Evolutionary conservation across 1,139 yeast species (phyloP).

Genomic region (Hanseniaspora sp.): DNA sequence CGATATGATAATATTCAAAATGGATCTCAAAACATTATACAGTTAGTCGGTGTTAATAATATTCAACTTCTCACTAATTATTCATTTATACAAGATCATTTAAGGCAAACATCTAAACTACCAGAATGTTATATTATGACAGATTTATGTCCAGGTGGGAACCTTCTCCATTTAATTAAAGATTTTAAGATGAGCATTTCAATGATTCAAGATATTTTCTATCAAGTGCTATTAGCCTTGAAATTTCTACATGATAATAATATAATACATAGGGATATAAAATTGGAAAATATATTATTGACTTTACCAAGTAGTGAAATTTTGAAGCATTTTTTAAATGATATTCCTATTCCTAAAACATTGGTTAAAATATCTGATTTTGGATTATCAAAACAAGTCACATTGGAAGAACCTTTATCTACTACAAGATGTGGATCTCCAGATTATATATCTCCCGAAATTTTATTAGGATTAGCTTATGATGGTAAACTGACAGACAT

Average conservation of each 20-base stretch:
- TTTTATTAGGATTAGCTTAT: slow-evolving; percentile 77
- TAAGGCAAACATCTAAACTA: slow-evolving; percentile 16
- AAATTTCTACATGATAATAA: slow-evolving; percentile 56
- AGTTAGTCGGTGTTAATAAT: slow-evolving; percentile 27
- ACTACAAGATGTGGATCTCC: slow-evolving; percentile 90
- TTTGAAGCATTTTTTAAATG: slow-evolving; percentile 27
- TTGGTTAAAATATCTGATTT: slow-evolving; percentile 69
- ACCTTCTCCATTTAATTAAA: slow-evolving; percentile 54
- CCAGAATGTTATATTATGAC: slow-evolving; percentile 45
- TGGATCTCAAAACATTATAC: slow-evolving; percentile 34
- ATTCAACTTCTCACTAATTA: slow-evolving; percentile 20
- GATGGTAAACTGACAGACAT: slow-evolving; percentile 84
- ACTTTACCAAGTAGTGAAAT: slow-evolving; percentile 30
- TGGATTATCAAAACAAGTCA: slow-evolving; percentile 67
- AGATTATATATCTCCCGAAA: slow-evolving; percentile 89
- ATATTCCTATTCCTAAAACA: slow-evolving; percentile 24
- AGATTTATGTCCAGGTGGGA: slow-evolving; percentile 77
- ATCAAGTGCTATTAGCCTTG: slow-evolving; percentile 60
- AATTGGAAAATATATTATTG: slow-evolving; percentile 67
- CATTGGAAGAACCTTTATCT: slow-evolving; percentile 40
- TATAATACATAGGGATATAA: slow-evolving; percentile 78
- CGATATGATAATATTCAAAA: slow-evolving; percentile 19
- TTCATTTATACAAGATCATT: not conserved
- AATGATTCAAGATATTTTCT: slow-evolving; percentile 49
- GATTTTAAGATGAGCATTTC: slow-evolving; percentile 33